A percentile compares a stretch with the other conserved stretches of the same genome.
These are phyloP conservation scores for Colletotrichum karsti DNA, from an alignment of 2,329 filamentous ascomycete genomes.

Conservation along the genomic window DNA sequence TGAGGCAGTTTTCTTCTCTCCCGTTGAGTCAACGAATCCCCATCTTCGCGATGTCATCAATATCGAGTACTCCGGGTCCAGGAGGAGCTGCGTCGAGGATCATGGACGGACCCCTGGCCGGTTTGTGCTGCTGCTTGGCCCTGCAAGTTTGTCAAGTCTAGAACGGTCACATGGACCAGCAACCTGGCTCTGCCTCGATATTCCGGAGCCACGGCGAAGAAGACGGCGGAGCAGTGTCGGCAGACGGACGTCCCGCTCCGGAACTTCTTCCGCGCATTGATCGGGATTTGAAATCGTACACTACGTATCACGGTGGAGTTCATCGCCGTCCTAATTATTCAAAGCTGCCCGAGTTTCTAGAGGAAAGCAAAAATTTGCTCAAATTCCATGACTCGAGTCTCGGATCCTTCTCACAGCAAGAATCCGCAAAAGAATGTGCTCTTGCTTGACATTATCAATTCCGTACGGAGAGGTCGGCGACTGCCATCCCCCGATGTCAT, in stretches of 20 bases:
- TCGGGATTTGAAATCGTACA: slow-evolving; percentile 18
- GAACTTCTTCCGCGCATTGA: not conserved
- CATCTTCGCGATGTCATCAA: not conserved
- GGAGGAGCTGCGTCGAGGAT: not conserved
- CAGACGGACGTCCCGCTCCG: not conserved
- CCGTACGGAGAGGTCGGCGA: not conserved
- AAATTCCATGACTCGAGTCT: not conserved
- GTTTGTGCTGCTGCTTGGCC: not conserved
- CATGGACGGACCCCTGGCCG: not conserved
- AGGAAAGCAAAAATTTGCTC: not conserved
- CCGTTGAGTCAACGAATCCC: not conserved
- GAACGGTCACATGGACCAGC: not conserved
- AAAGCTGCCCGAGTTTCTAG: not conserved
- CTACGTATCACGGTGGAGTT: not conserved
- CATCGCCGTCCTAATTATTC: not conserved
- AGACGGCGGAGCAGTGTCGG: too few species aligned
- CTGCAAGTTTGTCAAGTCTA: not conserved
- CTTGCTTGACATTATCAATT: not conserved
- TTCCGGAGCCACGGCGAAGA: not conserved
- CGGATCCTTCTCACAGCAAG: not conserved
- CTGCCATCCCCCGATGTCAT: too few species aligned
- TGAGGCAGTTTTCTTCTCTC: not conserved
- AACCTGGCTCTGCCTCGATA: not conserved
- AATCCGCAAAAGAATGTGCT: not conserved
- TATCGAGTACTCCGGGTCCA: not conserved